phyloP scores from a whole-genome alignment of 495 filamentous ascomycete genomes.

The Delitschia confertaspora region DNA sequence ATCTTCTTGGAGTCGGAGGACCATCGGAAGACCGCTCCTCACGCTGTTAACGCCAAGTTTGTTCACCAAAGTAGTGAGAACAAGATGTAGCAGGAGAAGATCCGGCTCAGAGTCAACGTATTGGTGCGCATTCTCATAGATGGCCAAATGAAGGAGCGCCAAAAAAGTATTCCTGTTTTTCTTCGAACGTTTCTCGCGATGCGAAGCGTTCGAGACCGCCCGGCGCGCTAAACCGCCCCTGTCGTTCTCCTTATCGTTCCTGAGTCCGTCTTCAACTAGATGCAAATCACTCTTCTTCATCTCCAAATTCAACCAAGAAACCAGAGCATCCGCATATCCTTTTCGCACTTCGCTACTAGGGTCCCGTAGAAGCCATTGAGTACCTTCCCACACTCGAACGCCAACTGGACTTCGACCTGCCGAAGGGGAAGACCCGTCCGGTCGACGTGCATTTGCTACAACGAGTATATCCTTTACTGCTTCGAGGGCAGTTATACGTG shows the following conservation, averaged over 20 bases:
- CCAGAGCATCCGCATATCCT: conserved; percentile 72
- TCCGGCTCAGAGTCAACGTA: conserved; percentile 60
- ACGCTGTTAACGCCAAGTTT: conserved; percentile 77
- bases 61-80: conserved; percentile 61
- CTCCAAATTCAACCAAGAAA: conserved; percentile 74
- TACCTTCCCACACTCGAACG: conserved; percentile 80
- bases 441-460: conserved; percentile 61
- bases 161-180: conserved; percentile 59
- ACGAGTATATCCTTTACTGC: conserved; percentile 70
- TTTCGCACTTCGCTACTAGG: conserved; percentile 63
- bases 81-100: conserved; percentile 62
- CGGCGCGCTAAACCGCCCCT: conserved; percentile 47
- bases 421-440: conserved; percentile 49
- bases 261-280: conserved; percentile 47
- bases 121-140: conserved; percentile 77
- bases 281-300: conserved; percentile 58
- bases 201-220: conserved; percentile 59
- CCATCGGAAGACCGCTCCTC: conserved; percentile 75
- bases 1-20: conserved; percentile 77
- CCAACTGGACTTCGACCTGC: conserved; percentile 64
- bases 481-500: conserved; percentile 66
- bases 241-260: conserved; percentile 32
- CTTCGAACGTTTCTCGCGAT: conserved; percentile 50
- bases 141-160: conserved; percentile 72
- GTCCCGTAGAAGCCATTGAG: conserved; percentile 79